phyloP scores from a whole-genome alignment of 129 eudicot genomes.

The Dittrichia graveolens region DNA sequence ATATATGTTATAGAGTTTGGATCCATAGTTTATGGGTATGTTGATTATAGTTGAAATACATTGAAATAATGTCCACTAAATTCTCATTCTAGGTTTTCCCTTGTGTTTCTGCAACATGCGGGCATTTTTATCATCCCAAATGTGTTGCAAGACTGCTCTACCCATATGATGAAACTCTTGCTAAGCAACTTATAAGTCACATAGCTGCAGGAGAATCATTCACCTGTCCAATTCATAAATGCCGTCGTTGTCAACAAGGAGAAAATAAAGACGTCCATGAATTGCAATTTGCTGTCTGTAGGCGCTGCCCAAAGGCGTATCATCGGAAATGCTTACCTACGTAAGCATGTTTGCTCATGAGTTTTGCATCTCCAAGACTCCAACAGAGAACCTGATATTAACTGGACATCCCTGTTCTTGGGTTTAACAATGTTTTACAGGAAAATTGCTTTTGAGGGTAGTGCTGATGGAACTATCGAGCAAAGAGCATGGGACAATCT shows the following conservation, averaged over 20 bases:
- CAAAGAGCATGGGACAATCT: conserved; percentile 86
- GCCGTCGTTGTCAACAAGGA: conserved; percentile 52
- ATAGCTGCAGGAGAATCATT: conserved; percentile 72
- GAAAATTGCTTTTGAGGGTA: conserved; percentile 39
- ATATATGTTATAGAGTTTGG: neutral
- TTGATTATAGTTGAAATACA: neutral
- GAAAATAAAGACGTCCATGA: conserved; percentile 53
- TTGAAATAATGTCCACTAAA: neutral
- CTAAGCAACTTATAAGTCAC: conserved; percentile 44
- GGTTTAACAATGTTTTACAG: conserved; percentile 36
- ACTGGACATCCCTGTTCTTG: conserved; percentile 2
- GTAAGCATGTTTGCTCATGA: conserved; percentile 29
- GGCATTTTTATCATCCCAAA: conserved; percentile 76
- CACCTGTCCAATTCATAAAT: conserved; percentile 77
- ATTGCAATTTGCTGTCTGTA: conserved; percentile 78
- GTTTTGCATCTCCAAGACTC: neutral
- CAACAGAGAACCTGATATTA: neutral
- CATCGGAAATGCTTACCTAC: conserved; percentile 87
- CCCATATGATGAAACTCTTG: conserved; percentile 44
- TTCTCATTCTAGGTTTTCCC: conserved; percentile 65
- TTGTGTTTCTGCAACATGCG: conserved; percentile 81
- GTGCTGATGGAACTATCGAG: conserved; percentile 35
- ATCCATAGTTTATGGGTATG: neutral
- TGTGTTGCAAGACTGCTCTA: conserved; percentile 57
- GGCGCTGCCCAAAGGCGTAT: conserved; percentile 90